phyloP scores from a whole-genome alignment of 495 filamentous ascomycete genomes.

The Aspergillus leporis region DNA sequence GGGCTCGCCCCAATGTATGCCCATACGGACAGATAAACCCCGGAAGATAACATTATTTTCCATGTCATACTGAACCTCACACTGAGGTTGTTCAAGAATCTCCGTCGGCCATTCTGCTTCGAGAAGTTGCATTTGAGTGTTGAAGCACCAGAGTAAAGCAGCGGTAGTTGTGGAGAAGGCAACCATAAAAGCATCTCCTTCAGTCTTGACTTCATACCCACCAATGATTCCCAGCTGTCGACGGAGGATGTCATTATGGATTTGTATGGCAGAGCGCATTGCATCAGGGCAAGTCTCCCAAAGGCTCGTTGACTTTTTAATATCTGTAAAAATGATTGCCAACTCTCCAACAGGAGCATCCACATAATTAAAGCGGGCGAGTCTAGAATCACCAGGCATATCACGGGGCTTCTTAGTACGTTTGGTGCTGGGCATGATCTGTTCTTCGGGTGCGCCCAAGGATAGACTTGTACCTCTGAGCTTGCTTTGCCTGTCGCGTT shows the following conservation, averaged over 20 bases:
- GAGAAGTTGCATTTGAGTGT: slow-evolving; percentile 83
- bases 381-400: slow-evolving; percentile 72
- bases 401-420: slow-evolving; percentile 66
- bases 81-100: slow-evolving; percentile 81
- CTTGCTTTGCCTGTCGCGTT: slow-evolving; percentile 65
- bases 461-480: slow-evolving; percentile 74
- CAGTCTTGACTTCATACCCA: slow-evolving; percentile 98
- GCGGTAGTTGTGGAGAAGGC: slow-evolving; percentile 94
- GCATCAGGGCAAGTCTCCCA: slow-evolving; percentile 95
- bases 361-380: slow-evolving; percentile 85
- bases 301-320: slow-evolving; percentile 96
- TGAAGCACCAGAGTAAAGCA: slow-evolving; percentile 92
- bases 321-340: slow-evolving; percentile 96
- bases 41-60: slow-evolving; percentile 89
- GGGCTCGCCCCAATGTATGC: slow-evolving; percentile 90
- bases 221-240: slow-evolving; percentile 90
- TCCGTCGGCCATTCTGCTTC: slow-evolving; percentile 92
- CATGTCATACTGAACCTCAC: slow-evolving; percentile 76
- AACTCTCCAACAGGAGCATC: slow-evolving; percentile 87
- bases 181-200: slow-evolving; percentile 99
- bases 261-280: slow-evolving; percentile 93
- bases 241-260: slow-evolving; percentile 94
- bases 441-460: slow-evolving; percentile 73
- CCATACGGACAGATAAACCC: slow-evolving; percentile 95
- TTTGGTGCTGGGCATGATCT: slow-evolving; percentile 60